Evolutionary conservation across 805 yeast genomes (phyloP).

Genomic region (Zygosaccharomyces bailii): DNA sequence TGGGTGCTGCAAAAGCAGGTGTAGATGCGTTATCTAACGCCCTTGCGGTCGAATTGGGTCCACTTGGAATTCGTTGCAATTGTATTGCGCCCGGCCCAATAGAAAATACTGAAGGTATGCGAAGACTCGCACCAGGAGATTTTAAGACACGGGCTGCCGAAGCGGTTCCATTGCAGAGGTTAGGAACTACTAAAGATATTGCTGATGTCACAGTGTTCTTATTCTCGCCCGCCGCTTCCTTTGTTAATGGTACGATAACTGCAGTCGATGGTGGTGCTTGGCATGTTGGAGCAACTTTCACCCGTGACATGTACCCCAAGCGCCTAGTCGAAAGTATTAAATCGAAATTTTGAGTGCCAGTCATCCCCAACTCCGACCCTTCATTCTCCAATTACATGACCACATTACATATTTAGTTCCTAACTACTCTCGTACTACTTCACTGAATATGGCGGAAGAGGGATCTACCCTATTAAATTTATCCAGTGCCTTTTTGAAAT

Average conservation of each 20-base stretch:
- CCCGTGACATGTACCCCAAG: slow-evolving; percentile 45
- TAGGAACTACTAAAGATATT: slow-evolving; percentile 72
- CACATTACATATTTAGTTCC: neutral
- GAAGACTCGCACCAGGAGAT: slow-evolving; percentile 50
- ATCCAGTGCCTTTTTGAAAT: slow-evolving; percentile 20
- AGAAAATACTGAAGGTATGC: slow-evolving; percentile 80
- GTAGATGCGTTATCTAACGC: slow-evolving; percentile 82
- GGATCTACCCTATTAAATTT: slow-evolving; percentile 21
- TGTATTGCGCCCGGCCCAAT: slow-evolving; percentile 92
- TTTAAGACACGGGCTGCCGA: slow-evolving; percentile 40
- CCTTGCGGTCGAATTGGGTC: slow-evolving; percentile 88
- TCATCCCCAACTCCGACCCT: neutral
- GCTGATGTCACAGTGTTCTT: slow-evolving; percentile 84
- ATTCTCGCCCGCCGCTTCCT: slow-evolving; percentile 78
- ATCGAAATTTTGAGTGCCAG: slow-evolving; percentile 36
- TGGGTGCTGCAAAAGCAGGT: slow-evolving; percentile 95
- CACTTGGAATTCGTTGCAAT: slow-evolving; percentile 78
- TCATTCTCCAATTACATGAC: slow-evolving; percentile 3
- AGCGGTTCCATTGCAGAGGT: slow-evolving; percentile 55
- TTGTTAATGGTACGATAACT: slow-evolving; percentile 69
- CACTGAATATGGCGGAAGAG: slow-evolving; percentile 18
- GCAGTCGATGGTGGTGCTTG: slow-evolving; percentile 91
- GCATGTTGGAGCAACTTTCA: slow-evolving; percentile 60
- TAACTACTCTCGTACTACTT: slow-evolving; percentile 14
- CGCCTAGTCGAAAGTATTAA: slow-evolving; percentile 35